Evolutionary conservation across 1,139 yeast genomes (phyloP), one percentile per base, ranked within the genome.

Genomic region (Yamadazyma buinensis): DNA sequence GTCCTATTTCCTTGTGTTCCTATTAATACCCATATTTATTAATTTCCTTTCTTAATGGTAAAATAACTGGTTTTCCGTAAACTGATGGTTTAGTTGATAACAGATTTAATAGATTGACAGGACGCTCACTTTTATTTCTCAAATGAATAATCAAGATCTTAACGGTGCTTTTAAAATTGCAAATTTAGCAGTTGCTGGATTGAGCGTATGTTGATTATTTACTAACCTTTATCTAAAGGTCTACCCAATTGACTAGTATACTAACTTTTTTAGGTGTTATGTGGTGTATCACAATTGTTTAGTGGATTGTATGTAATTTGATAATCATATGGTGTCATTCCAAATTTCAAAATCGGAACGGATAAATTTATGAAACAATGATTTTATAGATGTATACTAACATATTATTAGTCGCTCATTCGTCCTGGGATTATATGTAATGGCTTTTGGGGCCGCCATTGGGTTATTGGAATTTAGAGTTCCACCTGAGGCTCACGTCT

Each of bases 401-500:
- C n/a, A n/a, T n/a, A n/a, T n/a, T n/a, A n/a, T n/a, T 32, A 61
- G 66, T 35, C 67, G 60, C 41, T 47, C 62, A 73, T 77, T 75
- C 44, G 59, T 78, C 28, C 62, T 75, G 36, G 87, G 83, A 5
- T 41, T 77, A 17, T 79, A 69, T 54, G 66, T 77, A 35, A 68
- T 77, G 23, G 64, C 67, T 6, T 69, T 80, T 44, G 87, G 87
- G 7, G 64, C 61, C 1, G 67, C 64, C 9, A 69, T 82, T 37
- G 77, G 78, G 3, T 59, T 68, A 27, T 62, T 82, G 37, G 90
- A 83, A 52, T 80, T 81, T 52, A 65, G 72, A 46, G 76, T 79
- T 32, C 86, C 86, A 4, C 75, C 85, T 2, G 76, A 78, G 45
- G 75, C 88, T 8, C 72, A 77, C 46, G 72, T 77, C 11, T 86